phyloP scores from a whole-genome alignment of 1,139 yeast species.

The Yamadazyma triangularis region DNA sequence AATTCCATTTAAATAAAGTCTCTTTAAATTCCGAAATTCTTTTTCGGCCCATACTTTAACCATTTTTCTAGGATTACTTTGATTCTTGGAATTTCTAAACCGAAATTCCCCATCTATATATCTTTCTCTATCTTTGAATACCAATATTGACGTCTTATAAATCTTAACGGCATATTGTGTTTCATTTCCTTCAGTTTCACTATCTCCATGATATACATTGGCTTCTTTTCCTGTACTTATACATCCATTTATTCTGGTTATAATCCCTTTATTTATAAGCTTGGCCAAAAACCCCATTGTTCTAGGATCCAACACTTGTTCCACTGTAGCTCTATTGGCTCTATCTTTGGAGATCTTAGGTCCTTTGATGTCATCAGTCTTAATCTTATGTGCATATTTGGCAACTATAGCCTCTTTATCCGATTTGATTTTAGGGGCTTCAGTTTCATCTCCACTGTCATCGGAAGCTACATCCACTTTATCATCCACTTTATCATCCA shows the following conservation, averaged over 20 bases:
- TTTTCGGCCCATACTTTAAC: slow-evolving; percentile 98
- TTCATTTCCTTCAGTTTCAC: slow-evolving; percentile 48
- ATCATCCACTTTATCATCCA: too few relatives aligned
- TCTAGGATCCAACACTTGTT: slow-evolving; percentile 93
- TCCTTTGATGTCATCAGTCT: slow-evolving; percentile 58
- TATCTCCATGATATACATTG: slow-evolving; percentile 90
- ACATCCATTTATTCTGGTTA: slow-evolving; percentile 88
- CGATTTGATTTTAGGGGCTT: slow-evolving; percentile 17
- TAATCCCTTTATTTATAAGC: slow-evolving; percentile 75
- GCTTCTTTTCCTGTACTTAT: slow-evolving; percentile 98
- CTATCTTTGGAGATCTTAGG: slow-evolving; percentile 67
- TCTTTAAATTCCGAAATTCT: slow-evolving; percentile 86
- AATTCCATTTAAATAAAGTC: slow-evolving; percentile 73
- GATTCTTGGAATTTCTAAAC: slow-evolving; percentile 76
- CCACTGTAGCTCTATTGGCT: slow-evolving; percentile 93
- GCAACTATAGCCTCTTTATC: slow-evolving; percentile 60
- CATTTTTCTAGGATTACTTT: slow-evolving; percentile 95
- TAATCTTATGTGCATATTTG: slow-evolving; percentile 60
- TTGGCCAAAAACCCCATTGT: slow-evolving; percentile 81
- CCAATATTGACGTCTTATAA: slow-evolving; percentile 91
- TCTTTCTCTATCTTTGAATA: slow-evolving; percentile 92
- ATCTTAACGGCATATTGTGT: slow-evolving; percentile 83
- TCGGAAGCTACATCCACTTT: too few relatives aligned
- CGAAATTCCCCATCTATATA: slow-evolving; percentile 96
- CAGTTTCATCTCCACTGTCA: too few relatives aligned